Conservation (phyloP, 1,139 yeast species). For the Komagataea norvegica region DNA sequence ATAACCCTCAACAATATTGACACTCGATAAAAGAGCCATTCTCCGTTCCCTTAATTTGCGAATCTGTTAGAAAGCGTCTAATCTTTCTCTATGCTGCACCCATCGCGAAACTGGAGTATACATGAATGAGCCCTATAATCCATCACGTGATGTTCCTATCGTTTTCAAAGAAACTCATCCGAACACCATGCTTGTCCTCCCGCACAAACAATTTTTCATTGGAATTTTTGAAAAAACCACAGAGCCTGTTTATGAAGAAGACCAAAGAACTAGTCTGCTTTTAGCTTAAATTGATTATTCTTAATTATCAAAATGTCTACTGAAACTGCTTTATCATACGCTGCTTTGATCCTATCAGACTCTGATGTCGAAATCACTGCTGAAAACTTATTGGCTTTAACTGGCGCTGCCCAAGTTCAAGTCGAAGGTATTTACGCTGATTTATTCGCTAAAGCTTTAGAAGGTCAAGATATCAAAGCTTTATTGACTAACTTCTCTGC, state of each 20-base stretch:
- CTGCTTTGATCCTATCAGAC: constrained; percentile 84
- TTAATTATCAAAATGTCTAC: constrained; percentile 55
- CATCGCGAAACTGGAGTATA: no score
- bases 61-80: no score
- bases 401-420: constrained; percentile 63
- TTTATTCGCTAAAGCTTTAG: constrained; percentile 76
- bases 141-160: constrained; percentile 2
- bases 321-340: constrained; percentile 83
- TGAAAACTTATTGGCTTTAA: constrained; percentile 69
- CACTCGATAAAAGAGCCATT: no score
- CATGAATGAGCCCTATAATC: not conserved
- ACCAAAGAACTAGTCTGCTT: constrained; percentile 65
- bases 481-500: constrained; percentile 73
- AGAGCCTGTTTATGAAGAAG: not conserved
- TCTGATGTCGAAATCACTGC: constrained; percentile 75
- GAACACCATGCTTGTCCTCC: constrained; percentile 4
- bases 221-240: constrained; percentile 1
- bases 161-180: constrained; percentile 5
- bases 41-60: no score
- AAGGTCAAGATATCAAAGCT: constrained; percentile 71
- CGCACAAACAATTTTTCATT: constrained; percentile 10
- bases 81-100: no score
- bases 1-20: no score
- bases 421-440: constrained; percentile 79
- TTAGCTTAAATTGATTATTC: constrained; percentile 55